phyloP scores from a whole-genome alignment of 23 red algal species.

The Chondrus crispus region DNA sequence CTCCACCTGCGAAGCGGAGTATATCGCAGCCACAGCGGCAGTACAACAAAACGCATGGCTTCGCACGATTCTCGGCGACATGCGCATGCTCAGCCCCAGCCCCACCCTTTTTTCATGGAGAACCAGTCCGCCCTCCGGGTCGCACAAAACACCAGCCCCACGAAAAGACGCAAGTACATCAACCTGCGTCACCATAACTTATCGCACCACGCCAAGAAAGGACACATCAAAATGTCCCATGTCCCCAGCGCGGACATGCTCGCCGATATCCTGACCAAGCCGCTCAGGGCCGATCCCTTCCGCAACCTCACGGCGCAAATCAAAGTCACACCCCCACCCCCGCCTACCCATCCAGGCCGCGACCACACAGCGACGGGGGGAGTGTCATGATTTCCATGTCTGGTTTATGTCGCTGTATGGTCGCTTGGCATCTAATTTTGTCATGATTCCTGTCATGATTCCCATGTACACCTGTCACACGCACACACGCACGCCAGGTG shows the following conservation, averaged over 20 bases:
- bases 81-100: not conserved
- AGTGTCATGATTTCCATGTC: too few relatives aligned
- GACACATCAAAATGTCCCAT: not conserved
- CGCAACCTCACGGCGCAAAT: not conserved
- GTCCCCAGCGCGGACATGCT: not conserved
- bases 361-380: too few relatives aligned
- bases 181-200: constrained; percentile 16
- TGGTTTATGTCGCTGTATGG: too few relatives aligned
- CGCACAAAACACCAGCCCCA: not conserved
- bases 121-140: not conserved
- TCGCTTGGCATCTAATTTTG: too few relatives aligned
- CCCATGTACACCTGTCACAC: too few relatives aligned
- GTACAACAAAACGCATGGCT: not conserved
- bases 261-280: not conserved
- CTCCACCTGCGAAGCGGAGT: constrained; percentile 10
- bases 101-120: not conserved
- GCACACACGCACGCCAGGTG: too few relatives aligned
- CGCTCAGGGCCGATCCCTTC: not conserved
- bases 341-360: too few relatives aligned
- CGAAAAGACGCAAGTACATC: constrained; percentile 17
- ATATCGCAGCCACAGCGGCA: not conserved
- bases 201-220: not conserved
- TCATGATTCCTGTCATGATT: too few relatives aligned
- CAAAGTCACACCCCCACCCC: too few relatives aligned
- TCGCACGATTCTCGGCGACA: not conserved